These are phyloP conservation scores for Pilobolus umbonatus DNA, from an alignment of 192 early-diverging fungal species.

Conservation along the genomic window DNA sequence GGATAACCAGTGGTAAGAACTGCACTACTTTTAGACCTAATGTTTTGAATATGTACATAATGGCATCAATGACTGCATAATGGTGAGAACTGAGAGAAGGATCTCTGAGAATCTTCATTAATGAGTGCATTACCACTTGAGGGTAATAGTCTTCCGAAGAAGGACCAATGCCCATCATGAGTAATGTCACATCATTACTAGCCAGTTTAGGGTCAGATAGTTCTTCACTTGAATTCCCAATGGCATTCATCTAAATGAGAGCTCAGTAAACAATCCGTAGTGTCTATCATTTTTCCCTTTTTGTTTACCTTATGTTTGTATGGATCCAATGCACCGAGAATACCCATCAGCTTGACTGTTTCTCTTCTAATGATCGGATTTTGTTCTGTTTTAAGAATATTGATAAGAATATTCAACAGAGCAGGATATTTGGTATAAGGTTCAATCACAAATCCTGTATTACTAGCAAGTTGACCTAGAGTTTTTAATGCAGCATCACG, in stretches of 20 bases:
- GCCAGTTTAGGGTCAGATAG: conserved; percentile 44
- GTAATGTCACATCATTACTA: conserved; percentile 49
- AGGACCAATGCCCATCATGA: conserved; percentile 66
- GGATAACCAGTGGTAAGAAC: conserved; percentile 89
- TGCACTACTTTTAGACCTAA: conserved; percentile 83
- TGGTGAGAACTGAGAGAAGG: conserved; percentile 77
- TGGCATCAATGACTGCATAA: conserved; percentile 80
- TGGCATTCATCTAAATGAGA: conserved; percentile 38
- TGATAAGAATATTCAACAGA: conserved; percentile 71
- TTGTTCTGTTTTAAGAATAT: conserved; percentile 80
- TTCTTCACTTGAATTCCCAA: conserved; percentile 45
- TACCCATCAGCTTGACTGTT: conserved; percentile 87
- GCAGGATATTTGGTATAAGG: conserved; percentile 88
- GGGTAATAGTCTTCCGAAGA: conserved; percentile 90
- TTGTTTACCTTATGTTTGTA: conserved; percentile 59
- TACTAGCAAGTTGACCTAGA: conserved; percentile 77
- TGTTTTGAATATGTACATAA: conserved; percentile 92
- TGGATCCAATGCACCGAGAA: conserved; percentile 93
- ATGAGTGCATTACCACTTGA: conserved; percentile 79
- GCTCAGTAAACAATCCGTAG: background rate
- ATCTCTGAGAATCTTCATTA: conserved; percentile 87
- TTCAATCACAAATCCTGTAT: conserved; percentile 83
- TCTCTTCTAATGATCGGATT: conserved; percentile 68
- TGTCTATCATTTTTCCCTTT: background rate
- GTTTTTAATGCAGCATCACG: conserved; percentile 86